Evolutionary conservation across 139 green algal species (phyloP), one percentile per base, ranked within the genome.

Genomic region (Auxenochlorella pyrenoidosa): DNA sequence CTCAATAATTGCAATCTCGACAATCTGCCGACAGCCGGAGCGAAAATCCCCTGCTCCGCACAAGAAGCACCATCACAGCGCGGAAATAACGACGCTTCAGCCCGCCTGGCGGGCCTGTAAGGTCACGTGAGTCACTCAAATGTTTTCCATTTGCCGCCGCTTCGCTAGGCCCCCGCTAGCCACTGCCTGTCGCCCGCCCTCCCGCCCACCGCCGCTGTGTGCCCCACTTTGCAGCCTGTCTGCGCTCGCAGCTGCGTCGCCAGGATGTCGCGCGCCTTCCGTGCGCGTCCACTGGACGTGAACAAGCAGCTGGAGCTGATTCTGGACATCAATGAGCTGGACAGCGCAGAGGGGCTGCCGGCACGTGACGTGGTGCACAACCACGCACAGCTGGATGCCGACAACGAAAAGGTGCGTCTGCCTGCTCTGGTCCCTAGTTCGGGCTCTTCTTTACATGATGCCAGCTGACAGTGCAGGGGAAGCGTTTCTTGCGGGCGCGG

Each of bases 271-370:
- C 59, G 84, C 26, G 84, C 86, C 66, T 89, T 85, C 78, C 77
- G 78, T 6, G 86, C 86, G 22, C 70, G 96, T 30, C 95, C 96
- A 1, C 75, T 98, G 59, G 96, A 98, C 81, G 87, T 95, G 16
- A 89, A 90, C 79, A 94, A 92, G 44, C 92, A 91, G 84, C 90
- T 98, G 65, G 84, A 87, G 15, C 95, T 98, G 36, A 93, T 98
- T 1, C 88, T 91, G 24, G 96, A 98, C 86, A 59, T 95, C 4
- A 88, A 82, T 13, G 90, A 96, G 71, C 87, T 98, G 43, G 95
- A 98, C 65, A 86, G 76, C 28, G 81, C 87, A 32, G 95, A 97
- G 63, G 92, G 87, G 18, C 78, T 94, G 40, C 88, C 88, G 0
- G 86, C 86, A 0, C 58, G 89, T 3, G 87, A 93, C 8, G 88